Evolutionary conservation across 2,329 filamentous ascomycete species (phyloP).

Genomic region (Chaetothyriales sp.): DNA sequence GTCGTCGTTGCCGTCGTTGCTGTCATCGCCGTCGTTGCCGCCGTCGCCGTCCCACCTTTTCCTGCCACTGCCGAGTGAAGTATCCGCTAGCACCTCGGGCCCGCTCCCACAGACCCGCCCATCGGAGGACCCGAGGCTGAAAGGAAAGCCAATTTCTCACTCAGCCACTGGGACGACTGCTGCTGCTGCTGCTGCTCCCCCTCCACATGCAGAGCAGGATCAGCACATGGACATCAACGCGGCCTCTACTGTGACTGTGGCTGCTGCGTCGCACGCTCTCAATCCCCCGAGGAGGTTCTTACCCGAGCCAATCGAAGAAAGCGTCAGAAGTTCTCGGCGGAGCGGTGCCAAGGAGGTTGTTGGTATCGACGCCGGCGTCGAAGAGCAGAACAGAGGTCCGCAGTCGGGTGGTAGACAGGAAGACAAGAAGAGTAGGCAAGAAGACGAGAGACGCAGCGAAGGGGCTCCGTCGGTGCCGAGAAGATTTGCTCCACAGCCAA

Average conservation of each 20-base stretch:
- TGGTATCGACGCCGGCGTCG: neutral
- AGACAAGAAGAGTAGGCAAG: neutral
- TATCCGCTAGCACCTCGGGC: no score
- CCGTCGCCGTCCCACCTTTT: no score
- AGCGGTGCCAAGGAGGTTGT: constrained; percentile 10
- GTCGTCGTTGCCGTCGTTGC: no score
- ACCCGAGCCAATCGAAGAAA: constrained; percentile 32
- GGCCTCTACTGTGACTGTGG: neutral
- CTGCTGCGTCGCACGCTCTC: neutral
- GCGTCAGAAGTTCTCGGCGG: constrained; percentile 27
- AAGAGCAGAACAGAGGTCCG: neutral
- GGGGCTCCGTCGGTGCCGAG: constrained; percentile 4
- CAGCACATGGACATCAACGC: neutral
- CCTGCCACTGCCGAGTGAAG: no score
- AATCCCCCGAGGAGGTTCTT: constrained; percentile 23
- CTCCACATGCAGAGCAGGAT: neutral
- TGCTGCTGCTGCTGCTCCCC: no score
- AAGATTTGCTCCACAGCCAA: constrained; percentile 21
- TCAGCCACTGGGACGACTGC: no score
- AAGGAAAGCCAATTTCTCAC: no score
- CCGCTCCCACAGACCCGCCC: no score
- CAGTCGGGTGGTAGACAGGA: neutral
- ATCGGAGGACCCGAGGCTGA: no score
- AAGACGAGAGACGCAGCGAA: neutral
- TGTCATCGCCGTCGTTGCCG: no score